Evolutionary conservation across 1,139 yeast species (phyloP).

Genomic region (Taphrina confusa): DNA sequence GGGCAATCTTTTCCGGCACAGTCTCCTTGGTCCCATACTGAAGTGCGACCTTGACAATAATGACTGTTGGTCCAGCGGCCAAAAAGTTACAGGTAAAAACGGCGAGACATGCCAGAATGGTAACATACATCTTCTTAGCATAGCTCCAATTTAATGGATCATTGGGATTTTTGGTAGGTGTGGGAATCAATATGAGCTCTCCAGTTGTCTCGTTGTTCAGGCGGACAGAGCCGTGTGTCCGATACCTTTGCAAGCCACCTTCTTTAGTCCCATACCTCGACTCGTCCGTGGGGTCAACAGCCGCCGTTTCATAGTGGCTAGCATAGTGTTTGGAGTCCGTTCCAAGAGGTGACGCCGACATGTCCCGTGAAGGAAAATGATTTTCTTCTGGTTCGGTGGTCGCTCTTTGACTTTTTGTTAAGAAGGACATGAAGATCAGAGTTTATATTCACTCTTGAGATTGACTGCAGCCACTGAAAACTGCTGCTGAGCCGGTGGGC

Average conservation of each 20-base stretch:
- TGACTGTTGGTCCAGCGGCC: slow-evolving; percentile 39
- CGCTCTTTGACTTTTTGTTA: too few relatives aligned
- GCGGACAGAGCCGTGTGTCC: not conserved
- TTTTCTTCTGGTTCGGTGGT: too few relatives aligned
- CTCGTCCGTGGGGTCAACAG: not conserved
- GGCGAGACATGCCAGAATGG: slow-evolving; percentile 52
- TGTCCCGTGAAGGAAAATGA: not conserved
- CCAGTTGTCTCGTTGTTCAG: not conserved
- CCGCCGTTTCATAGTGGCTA: slow-evolving; percentile 1
- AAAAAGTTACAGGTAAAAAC: slow-evolving; percentile 48
- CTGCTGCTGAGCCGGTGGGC: too few relatives aligned
- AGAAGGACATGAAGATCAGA: too few relatives aligned
- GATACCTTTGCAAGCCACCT: not conserved
- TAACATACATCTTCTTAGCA: slow-evolving; percentile 46
- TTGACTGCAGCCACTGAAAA: too few relatives aligned
- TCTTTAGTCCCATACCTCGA: not conserved
- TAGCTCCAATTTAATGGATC: slow-evolving; percentile 57
- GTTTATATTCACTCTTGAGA: too few relatives aligned
- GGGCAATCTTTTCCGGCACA: slow-evolving; percentile 54
- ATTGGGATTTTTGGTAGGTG: slow-evolving; percentile 58
- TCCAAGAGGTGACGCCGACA: not conserved
- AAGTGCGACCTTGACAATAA: slow-evolving; percentile 2
- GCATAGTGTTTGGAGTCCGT: not conserved
- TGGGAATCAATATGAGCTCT: slow-evolving; percentile 53
- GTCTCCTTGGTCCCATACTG: slow-evolving; percentile 45